A percentile compares a stretch with the other conserved stretches of the same genome.
Conservation (phyloP, 108 stramenopile species). For the Pseudonitzschia delicatissima region DNA sequence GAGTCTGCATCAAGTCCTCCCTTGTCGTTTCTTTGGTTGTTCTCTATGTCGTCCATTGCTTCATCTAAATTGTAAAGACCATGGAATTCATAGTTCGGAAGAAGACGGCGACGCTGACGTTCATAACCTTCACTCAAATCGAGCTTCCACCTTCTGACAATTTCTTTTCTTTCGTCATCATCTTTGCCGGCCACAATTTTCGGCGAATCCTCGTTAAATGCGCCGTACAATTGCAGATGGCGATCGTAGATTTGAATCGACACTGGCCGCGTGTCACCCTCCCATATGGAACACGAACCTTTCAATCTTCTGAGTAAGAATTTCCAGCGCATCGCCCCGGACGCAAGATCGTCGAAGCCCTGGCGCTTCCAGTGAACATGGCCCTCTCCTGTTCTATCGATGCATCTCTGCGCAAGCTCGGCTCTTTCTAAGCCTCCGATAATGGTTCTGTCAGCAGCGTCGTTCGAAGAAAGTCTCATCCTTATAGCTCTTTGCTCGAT, state of each 20-base stretch:
- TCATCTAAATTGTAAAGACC: slow-evolving; percentile 87
- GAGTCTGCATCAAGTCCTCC: slow-evolving; percentile 24
- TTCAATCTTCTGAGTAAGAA: slow-evolving; percentile 75
- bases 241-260: slow-evolving; percentile 43
- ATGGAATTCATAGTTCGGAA: slow-evolving; percentile 90
- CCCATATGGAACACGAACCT: slow-evolving; percentile 84
- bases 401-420: slow-evolving; percentile 62
- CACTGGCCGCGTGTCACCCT: slow-evolving; percentile 56
- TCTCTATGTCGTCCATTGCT: slow-evolving; percentile 31
- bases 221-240: slow-evolving; percentile 27
- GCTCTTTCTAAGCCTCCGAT: slow-evolving; percentile 72
- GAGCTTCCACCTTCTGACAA: slow-evolving; percentile 75
- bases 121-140: slow-evolving; percentile 88
- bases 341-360: slow-evolving; percentile 87
- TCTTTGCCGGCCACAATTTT: slow-evolving; percentile 13
- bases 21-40: slow-evolving; percentile 10
- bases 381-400: slow-evolving; percentile 72
- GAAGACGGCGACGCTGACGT: slow-evolving; percentile 74
- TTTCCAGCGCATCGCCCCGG: slow-evolving; percentile 88
- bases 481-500: slow-evolving; percentile 76
- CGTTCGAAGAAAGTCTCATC: slow-evolving; percentile 56
- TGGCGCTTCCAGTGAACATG: slow-evolving; percentile 86
- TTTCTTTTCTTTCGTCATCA: slow-evolving; percentile 30
- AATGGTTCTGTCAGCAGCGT: slow-evolving; percentile 76
- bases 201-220: background rate